Evolutionary conservation across 306 rosid genomes (phyloP).

Genomic region (Lathyrus sativus): DNA sequence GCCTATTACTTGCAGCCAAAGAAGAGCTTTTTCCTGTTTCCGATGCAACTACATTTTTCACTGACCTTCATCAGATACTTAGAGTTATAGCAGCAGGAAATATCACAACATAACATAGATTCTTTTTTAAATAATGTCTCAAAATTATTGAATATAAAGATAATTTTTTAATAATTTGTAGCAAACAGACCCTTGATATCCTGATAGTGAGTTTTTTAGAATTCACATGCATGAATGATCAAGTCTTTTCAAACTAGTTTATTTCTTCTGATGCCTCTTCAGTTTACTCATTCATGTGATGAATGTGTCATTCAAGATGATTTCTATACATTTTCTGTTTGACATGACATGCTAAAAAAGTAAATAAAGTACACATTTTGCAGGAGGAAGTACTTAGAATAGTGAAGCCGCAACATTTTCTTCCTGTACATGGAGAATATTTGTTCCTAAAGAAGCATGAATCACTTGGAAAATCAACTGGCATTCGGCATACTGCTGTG

Average conservation of each 20-base stretch:
- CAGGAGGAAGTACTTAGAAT: slow-evolving; percentile 95
- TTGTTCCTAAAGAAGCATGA: slow-evolving; percentile 96
- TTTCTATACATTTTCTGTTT: slow-evolving; percentile 26
- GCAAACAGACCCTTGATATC: background rate
- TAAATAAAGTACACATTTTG: slow-evolving; percentile 35
- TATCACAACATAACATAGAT: too few relatives aligned
- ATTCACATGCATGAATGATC: slow-evolving; percentile 22
- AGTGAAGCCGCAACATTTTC: slow-evolving; percentile 97
- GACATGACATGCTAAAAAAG: slow-evolving; percentile 32
- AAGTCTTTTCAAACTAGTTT: slow-evolving; percentile 29
- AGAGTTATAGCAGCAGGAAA: too few relatives aligned
- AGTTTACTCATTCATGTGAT: slow-evolving; percentile 19
- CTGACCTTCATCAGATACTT: too few relatives aligned
- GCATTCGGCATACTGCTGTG: slow-evolving; percentile 92
- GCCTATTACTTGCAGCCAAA: too few relatives aligned
- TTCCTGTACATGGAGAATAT: slow-evolving; percentile 98
- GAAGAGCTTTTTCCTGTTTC: too few relatives aligned
- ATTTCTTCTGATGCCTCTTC: slow-evolving; percentile 33
- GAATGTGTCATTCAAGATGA: slow-evolving; percentile 27
- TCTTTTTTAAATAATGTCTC: too few relatives aligned
- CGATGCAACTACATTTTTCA: too few relatives aligned
- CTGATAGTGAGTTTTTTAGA: slow-evolving; percentile 13
- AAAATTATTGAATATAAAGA: too few relatives aligned
- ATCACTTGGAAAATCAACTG: slow-evolving; percentile 91
- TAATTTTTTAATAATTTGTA: too few relatives aligned